Conservation (phyloP, 306 rosid species). For the Glycyrrhiza uralensis region DNA sequence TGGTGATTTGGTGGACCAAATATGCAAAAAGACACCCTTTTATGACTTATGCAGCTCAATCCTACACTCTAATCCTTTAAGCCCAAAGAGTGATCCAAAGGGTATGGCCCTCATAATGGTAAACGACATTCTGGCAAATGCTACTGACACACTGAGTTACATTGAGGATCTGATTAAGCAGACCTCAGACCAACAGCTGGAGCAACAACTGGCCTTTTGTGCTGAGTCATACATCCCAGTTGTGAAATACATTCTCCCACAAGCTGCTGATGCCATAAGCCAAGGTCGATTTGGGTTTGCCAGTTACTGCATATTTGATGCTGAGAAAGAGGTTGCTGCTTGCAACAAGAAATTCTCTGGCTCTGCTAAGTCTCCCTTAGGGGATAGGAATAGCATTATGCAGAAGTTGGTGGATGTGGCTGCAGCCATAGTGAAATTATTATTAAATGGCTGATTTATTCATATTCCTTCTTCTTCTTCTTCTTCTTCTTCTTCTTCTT, state of each 20-base stretch:
- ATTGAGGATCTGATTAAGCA: slow-evolving; percentile 46
- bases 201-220: slow-evolving; percentile 66
- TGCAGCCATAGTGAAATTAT: slow-evolving; percentile 50
- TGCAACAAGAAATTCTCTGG: slow-evolving; percentile 64
- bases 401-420: slow-evolving; percentile 57
- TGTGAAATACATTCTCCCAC: slow-evolving; percentile 73
- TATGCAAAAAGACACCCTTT: slow-evolving; percentile 52
- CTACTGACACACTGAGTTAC: slow-evolving; percentile 35
- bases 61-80: slow-evolving; percentile 44
- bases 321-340: slow-evolving; percentile 54
- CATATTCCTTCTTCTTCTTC: not conserved
- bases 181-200: slow-evolving; percentile 39
- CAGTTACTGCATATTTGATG: slow-evolving; percentile 61
- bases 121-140: slow-evolving; percentile 33
- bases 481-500: not conserved
- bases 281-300: slow-evolving; percentile 68
- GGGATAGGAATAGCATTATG: slow-evolving; percentile 51
- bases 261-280: slow-evolving; percentile 65
- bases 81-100: slow-evolving; percentile 42
- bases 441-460: slow-evolving; percentile 41
- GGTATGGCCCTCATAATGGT: slow-evolving; percentile 51
- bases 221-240: slow-evolving; percentile 77
- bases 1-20: slow-evolving; percentile 39
- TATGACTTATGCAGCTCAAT: slow-evolving; percentile 46
- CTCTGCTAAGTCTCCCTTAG: slow-evolving; percentile 37